Percentiles rank a stretch among this genome's conserved stretches.
Evolutionary conservation across 2,329 filamentous ascomycete species (phyloP).

Genomic region (Iodosphaeria phyllophila): DNA sequence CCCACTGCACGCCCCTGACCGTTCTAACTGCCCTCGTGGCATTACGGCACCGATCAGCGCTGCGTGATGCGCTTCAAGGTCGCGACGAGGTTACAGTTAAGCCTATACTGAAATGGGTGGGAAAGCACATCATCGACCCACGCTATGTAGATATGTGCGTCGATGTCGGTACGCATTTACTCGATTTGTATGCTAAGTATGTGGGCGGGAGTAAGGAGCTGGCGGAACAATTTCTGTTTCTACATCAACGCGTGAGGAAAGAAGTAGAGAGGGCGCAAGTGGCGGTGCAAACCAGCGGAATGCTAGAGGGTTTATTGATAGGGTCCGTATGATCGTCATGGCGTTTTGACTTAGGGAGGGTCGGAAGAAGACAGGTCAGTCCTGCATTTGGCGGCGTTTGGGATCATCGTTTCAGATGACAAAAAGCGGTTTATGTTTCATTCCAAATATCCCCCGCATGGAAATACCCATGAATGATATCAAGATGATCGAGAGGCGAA

Average conservation of each 20-base stretch:
- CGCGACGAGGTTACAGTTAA: constrained; percentile 67
- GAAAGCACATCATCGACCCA: constrained; percentile 64
- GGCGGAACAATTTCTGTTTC: constrained; percentile 45
- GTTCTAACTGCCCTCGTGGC: constrained; percentile 66
- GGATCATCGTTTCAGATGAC: no score
- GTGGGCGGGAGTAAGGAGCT: constrained; percentile 57
- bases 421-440: no score
- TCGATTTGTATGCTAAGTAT: constrained; percentile 77
- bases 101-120: constrained; percentile 70
- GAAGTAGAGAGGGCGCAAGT: constrained; percentile 73
- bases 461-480: no score
- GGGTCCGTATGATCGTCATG: no score
- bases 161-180: constrained; percentile 62
- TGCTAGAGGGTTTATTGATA: constrained; percentile 57
- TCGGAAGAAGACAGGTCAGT: no score
- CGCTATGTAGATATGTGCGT: constrained; percentile 65
- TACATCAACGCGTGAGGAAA: constrained; percentile 52
- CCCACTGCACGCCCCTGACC: constrained; percentile 38
- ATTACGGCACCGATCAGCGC: constrained; percentile 70
- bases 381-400: no score
- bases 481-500: no score
- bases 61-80: constrained; percentile 61
- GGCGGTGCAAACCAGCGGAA: constrained; percentile 66
- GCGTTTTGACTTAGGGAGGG: no score
- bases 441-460: no score